phyloP scores from a whole-genome alignment of 2,329 filamentous ascomycete genomes.

The Apiospora kogelbergensis region DNA sequence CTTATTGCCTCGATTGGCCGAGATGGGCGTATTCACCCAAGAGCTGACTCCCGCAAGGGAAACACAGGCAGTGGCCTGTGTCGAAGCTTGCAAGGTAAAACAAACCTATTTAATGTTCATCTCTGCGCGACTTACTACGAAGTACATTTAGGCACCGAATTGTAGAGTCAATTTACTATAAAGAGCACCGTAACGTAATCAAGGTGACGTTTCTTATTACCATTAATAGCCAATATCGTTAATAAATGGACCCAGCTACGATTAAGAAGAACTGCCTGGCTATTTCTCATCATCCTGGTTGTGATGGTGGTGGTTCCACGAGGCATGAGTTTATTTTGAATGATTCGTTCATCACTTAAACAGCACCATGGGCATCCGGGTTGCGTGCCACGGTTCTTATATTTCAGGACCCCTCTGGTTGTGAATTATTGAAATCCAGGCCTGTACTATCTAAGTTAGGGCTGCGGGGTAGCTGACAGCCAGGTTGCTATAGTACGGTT shows the following conservation, averaged over 20 bases:
- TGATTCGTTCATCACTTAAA: too few relatives aligned
- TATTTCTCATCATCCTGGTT: too few relatives aligned
- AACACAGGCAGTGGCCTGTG: background rate
- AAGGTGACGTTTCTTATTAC: background rate
- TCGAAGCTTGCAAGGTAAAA: background rate
- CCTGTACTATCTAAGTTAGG: background rate
- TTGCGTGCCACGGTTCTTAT: too few relatives aligned
- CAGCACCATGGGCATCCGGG: too few relatives aligned
- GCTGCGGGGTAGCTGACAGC: background rate
- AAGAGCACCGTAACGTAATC: background rate
- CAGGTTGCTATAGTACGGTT: background rate
- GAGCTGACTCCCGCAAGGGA: background rate
- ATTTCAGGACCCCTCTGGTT: background rate
- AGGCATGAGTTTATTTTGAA: too few relatives aligned
- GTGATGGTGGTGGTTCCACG: too few relatives aligned
- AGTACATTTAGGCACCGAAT: background rate
- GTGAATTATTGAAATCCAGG: background rate
- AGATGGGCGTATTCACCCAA: background rate
- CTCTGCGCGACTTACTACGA: background rate
- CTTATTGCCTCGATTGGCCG: background rate
- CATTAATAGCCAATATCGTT: too few relatives aligned
- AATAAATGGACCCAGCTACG: too few relatives aligned
- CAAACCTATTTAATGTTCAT: background rate
- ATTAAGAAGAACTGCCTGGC: too few relatives aligned
- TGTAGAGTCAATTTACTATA: background rate